Percentiles rank a stretch among this genome's conserved stretches.
Conservation (phyloP, 331 rosid genomes). For the Dryas integrifolia region DNA sequence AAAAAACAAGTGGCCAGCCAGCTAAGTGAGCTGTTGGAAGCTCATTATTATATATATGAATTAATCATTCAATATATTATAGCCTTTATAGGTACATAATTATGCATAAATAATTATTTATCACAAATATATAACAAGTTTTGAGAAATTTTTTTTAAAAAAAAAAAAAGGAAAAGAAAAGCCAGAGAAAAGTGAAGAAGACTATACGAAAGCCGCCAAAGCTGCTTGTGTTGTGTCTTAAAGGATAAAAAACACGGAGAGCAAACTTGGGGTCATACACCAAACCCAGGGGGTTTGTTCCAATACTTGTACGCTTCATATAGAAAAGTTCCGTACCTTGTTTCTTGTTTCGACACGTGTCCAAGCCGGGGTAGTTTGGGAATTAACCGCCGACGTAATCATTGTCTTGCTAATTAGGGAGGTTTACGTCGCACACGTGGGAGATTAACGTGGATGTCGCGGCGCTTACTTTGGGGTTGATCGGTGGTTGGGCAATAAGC, state of each 20-base stretch:
- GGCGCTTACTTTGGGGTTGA: slow-evolving; percentile 19
- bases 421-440: slow-evolving; percentile 10
- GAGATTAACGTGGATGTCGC: not conserved
- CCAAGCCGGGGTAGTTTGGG: slow-evolving; percentile 13
- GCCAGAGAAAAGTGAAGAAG: not conserved
- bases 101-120: slow-evolving; percentile 11
- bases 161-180: not conserved
- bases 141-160: no score
- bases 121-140: not conserved
- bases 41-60: slow-evolving; percentile 42
- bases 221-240: not conserved
- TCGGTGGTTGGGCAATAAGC: slow-evolving; percentile 3
- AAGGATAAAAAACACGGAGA: slow-evolving; percentile 15
- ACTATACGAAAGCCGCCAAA: slow-evolving; percentile 40
- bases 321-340: not conserved
- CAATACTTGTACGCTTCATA: not conserved
- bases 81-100: not conserved
- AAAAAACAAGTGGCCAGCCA: slow-evolving; percentile 81
- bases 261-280: slow-evolving; percentile 2
- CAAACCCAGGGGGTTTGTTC: not conserved
- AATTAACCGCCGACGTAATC: slow-evolving; percentile 26
- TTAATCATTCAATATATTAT: slow-evolving; percentile 14
- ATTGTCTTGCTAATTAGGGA: slow-evolving; percentile 18
- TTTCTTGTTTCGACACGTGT: slow-evolving; percentile 14
- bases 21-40: slow-evolving; percentile 49